phyloP scores from a whole-genome alignment of 805 yeast species.

The Candida rishiriensis region DNA sequence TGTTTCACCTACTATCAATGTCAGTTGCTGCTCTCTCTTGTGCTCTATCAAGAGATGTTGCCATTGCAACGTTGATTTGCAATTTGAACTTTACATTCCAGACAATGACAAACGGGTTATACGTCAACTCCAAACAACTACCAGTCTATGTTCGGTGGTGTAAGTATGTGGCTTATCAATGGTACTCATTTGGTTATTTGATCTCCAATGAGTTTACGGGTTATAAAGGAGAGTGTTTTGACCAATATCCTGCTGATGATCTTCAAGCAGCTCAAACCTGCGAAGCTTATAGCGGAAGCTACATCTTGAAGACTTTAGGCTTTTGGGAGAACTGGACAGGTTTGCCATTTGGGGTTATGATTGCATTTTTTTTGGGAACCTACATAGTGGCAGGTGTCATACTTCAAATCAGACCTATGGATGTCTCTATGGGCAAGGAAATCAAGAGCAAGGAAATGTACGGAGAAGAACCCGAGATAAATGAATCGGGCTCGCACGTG shows the following conservation, averaged over 20 bases:
- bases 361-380: slow-evolving; percentile 57
- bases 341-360: slow-evolving; percentile 55
- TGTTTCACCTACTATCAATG: slow-evolving; percentile 54
- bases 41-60: slow-evolving; percentile 55
- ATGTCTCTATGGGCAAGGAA: slow-evolving; percentile 45
- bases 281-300: slow-evolving; percentile 48
- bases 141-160: slow-evolving; percentile 88
- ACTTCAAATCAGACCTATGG: slow-evolving; percentile 45
- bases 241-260: slow-evolving; percentile 30
- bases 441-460: slow-evolving; percentile 11
- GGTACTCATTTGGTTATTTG: slow-evolving; percentile 74
- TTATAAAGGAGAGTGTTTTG: slow-evolving; percentile 52
- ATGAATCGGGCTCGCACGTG: neutral
- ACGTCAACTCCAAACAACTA: slow-evolving; percentile 65
- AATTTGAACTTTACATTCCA: slow-evolving; percentile 67
- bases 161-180: slow-evolving; percentile 68
- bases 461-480: slow-evolving; percentile 12
- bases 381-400: slow-evolving; percentile 44
- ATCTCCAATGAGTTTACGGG: slow-evolving; percentile 61
- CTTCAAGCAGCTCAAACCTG: slow-evolving; percentile 33
- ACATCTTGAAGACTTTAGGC: slow-evolving; percentile 54
- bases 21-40: slow-evolving; percentile 49
- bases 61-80: slow-evolving; percentile 56
- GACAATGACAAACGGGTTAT: slow-evolving; percentile 77
- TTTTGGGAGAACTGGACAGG: slow-evolving; percentile 60